Conservation (phyloP, 2,329 filamentous ascomycete species). For the Polychaeton citri region DNA sequence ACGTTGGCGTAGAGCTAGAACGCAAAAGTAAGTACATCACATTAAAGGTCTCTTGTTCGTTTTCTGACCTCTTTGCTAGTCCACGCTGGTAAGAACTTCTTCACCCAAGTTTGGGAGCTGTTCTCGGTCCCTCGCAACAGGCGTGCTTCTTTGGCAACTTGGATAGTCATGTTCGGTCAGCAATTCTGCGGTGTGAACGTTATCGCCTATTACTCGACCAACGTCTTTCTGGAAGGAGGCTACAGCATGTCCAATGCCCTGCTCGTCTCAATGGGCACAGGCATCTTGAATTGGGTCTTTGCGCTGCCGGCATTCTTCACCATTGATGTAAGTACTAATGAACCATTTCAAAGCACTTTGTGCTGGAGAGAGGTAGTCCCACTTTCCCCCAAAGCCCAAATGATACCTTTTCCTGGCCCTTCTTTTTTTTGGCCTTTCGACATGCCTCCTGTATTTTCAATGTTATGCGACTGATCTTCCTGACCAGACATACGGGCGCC, state of each 20-base stretch:
- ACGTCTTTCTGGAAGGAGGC: slow-evolving; percentile 10
- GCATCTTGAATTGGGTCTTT: slow-evolving; percentile 28
- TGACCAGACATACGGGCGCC: slow-evolving; percentile 28
- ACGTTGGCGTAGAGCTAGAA: slow-evolving; percentile 12
- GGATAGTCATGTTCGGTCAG: slow-evolving; percentile 10
- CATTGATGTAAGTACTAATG: slow-evolving; percentile 18
- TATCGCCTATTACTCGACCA: slow-evolving; percentile 9
- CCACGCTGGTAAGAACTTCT: slow-evolving; percentile 13
- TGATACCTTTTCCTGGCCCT: no score
- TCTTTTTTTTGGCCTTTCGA: no score
- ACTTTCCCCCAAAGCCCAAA: no score
- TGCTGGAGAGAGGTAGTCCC: slow-evolving; percentile 5
- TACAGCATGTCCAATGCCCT: slow-evolving; percentile 17
- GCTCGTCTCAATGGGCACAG: slow-evolving; percentile 20
- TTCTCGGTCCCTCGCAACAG: slow-evolving; percentile 13
- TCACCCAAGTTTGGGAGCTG: slow-evolving; percentile 7
- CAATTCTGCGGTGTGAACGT: slow-evolving; percentile 10
- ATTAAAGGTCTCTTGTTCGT: neutral
- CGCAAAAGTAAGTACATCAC: slow-evolving; percentile 9
- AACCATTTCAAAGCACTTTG: neutral
- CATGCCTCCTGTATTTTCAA: no score
- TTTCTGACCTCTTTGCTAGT: slow-evolving; percentile 5
- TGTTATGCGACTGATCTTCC: no score
- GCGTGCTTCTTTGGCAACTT: slow-evolving; percentile 10
- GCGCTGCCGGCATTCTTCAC: slow-evolving; percentile 20